Base-by-base conservation (phyloP, 2,329 filamentous ascomycete genomes). In the Alternaria sp. region DNA sequence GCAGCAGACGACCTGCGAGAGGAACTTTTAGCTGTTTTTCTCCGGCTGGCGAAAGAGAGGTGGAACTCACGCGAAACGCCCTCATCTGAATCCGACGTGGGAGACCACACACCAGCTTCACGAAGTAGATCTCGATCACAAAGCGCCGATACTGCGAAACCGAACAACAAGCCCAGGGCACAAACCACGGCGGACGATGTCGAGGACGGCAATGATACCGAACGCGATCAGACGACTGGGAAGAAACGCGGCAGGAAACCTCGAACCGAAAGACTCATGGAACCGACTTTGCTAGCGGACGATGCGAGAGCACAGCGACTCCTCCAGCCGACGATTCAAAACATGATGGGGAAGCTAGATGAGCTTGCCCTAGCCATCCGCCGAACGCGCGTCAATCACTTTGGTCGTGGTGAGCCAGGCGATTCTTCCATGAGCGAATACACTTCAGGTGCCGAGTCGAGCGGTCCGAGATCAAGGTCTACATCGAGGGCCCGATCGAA, bases 261-360 rank as follows among this genome's bases (percentile, higher is more conserved):
- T 21, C 63, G 64, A n/a, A 23, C 30, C 7, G 51, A 64, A 6
- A 46, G 36, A 15, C 50, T 62, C 17, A n/a, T 54, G 9, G 71
- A 64, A 43, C 88, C 91, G 0, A 83, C 85, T 3, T 79, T 92
- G 6, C 86, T 91, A 8, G 86, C 88, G 2, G 90, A 97, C 70
- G 93, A 97, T 68, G 89, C 91, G 2, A 76, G 84, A 51, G 91
- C 92, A 0, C 83, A 86, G 62, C 76, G 80, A 2, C 82, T 96
- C 6, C 81, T 97, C 15, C 85, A 86, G 0, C 92, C 93, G 0
- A 85, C 88, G 0, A 85, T 91, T 11, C 85, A 89, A n/a, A 90
- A 92, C 68, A 86, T 94, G 15, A 83, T 97, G 9, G 80, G 84
- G 2, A 87, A 88, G 36, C 76, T 97, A 2, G 93, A 97, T 70